Conservation (phyloP, 2,329 filamentous ascomycete genomes). For the Cladophialophora psammophila region DNA sequence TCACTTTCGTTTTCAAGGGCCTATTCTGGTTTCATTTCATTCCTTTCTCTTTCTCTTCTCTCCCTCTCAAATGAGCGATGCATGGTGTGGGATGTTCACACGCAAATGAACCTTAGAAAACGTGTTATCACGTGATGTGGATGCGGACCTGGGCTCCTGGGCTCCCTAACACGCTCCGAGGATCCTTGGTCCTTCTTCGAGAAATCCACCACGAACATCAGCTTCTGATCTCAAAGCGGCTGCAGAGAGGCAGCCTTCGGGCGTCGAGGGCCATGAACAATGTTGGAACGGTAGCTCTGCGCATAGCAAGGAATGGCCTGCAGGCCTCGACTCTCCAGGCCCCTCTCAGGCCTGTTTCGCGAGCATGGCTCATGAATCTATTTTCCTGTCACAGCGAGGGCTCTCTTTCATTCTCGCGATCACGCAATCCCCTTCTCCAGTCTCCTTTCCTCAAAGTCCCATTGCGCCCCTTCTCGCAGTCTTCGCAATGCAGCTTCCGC, state of each 20-base stretch:
- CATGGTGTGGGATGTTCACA: too few relatives aligned
- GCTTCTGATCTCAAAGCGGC: background rate
- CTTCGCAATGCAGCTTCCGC: slow-evolving; percentile 21
- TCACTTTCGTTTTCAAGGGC: too few relatives aligned
- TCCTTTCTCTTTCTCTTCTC: too few relatives aligned
- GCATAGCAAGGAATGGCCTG: slow-evolving; percentile 34
- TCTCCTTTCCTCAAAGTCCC: slow-evolving; percentile 1
- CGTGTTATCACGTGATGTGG: background rate
- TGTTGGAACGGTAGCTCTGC: slow-evolving; percentile 39
- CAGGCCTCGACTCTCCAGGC: slow-evolving; percentile 25
- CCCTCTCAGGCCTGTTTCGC: slow-evolving; percentile 2
- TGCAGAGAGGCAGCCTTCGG: slow-evolving; percentile 3
- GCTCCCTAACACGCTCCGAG: background rate
- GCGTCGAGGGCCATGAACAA: slow-evolving; percentile 38
- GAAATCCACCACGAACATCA: background rate
- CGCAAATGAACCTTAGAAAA: background rate
- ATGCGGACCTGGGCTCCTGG: background rate
- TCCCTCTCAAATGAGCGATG: too few relatives aligned
- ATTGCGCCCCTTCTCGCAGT: slow-evolving; percentile 24
- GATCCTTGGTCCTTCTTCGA: background rate
- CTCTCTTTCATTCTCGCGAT: slow-evolving; percentile 3
- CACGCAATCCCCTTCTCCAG: background rate
- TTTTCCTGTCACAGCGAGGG: background rate
- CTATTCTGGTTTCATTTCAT: too few relatives aligned
- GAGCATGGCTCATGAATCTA: slow-evolving; percentile 12